These are phyloP conservation scores for Vitis hybrid DNA, from an alignment of 177 flowering plant species.

Conservation along the genomic window DNA sequence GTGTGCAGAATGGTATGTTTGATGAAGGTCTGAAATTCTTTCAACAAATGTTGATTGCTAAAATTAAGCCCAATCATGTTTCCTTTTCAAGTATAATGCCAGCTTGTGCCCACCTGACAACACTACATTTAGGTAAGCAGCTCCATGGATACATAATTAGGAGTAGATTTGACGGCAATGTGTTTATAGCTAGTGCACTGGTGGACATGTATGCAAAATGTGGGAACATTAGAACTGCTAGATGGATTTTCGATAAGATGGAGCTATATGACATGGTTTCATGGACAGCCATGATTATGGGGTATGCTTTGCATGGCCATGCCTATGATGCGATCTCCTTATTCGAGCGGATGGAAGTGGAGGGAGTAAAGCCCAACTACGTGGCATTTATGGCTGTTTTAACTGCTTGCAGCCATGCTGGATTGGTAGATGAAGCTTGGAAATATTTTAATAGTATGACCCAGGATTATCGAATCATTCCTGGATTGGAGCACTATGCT, in stretches of 20 bases:
- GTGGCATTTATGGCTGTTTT: slow-evolving; percentile 74
- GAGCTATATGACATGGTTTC: slow-evolving; percentile 68
- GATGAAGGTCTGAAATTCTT: slow-evolving; percentile 73
- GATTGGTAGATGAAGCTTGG: slow-evolving; percentile 72
- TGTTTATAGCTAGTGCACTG: slow-evolving; percentile 72
- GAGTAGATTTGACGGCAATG: slow-evolving; percentile 52
- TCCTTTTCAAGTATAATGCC: slow-evolving; percentile 88
- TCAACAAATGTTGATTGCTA: slow-evolving; percentile 62
- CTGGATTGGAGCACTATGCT: slow-evolving; percentile 85
- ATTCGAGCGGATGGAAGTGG: slow-evolving; percentile 61
- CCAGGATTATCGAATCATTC: slow-evolving; percentile 51
- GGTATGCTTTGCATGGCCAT: slow-evolving; percentile 80
- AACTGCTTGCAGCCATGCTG: slow-evolving; percentile 93
- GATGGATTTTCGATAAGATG: slow-evolving; percentile 62
- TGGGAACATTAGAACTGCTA: slow-evolving; percentile 64
- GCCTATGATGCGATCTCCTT: slow-evolving; percentile 61
- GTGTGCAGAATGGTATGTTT: slow-evolving; percentile 81
- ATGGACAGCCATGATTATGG: slow-evolving; percentile 97
- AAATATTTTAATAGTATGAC: slow-evolving; percentile 60
- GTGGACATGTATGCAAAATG: slow-evolving; percentile 96
- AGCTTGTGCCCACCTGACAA: slow-evolving; percentile 83
- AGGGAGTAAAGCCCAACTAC: slow-evolving; percentile 59
- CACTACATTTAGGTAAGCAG: slow-evolving; percentile 77
- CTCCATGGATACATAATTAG: slow-evolving; percentile 80
- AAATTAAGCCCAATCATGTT: slow-evolving; percentile 51